These are phyloP conservation scores for Phytophthora brassicae DNA, from an alignment of 352 stramenopile species.

Conservation along the genomic window DNA sequence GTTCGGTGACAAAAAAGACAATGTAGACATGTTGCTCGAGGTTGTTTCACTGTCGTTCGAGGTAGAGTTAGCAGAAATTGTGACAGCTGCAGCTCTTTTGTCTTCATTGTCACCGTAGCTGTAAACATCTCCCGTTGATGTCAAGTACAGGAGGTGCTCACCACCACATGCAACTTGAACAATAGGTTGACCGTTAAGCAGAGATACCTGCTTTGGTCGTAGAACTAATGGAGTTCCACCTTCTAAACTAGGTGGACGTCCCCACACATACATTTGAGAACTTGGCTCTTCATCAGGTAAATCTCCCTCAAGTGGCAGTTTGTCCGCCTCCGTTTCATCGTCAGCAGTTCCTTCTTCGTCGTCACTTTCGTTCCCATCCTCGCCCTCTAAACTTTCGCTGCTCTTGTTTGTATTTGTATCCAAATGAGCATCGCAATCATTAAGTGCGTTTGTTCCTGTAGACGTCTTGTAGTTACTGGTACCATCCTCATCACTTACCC, in stretches of 20 bases:
- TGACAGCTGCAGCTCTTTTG: constrained; percentile 36
- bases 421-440: background rate
- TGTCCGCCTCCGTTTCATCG: constrained; percentile 9
- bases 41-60: constrained; percentile 5
- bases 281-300: constrained; percentile 20
- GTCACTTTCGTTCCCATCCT: constrained; percentile 32
- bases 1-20: constrained; percentile 49
- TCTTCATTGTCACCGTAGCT: constrained; percentile 76
- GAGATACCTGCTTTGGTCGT: constrained; percentile 59
- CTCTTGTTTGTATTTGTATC: background rate
- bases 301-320: background rate
- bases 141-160: constrained; percentile 78
- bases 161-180: constrained; percentile 77
- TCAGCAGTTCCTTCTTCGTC: constrained; percentile 23
- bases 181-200: constrained; percentile 61
- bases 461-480: background rate
- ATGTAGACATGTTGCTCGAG: constrained; percentile 24
- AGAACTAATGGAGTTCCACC: constrained; percentile 55
- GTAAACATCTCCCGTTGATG: constrained; percentile 75
- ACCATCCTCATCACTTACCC: background rate
- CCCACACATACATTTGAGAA: constrained; percentile 70
- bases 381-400: constrained; percentile 5
- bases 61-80: constrained; percentile 4
- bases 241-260: constrained; percentile 56
- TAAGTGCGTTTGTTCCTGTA: background rate